These are phyloP conservation scores for Bruguiera hainesii DNA, from an alignment of 441 rosid genomes.

Conservation along the genomic window DNA sequence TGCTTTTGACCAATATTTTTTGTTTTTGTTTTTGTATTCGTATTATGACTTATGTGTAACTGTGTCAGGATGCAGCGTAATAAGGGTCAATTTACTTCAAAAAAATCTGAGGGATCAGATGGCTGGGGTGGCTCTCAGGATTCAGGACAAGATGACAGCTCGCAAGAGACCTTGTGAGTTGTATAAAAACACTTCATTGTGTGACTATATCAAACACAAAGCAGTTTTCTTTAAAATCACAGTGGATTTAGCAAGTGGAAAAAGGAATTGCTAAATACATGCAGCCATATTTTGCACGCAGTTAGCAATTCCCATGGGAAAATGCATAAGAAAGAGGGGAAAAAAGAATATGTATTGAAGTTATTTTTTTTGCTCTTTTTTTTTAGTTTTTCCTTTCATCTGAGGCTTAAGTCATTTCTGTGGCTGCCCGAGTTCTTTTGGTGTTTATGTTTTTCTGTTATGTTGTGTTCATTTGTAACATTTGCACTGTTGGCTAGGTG, in stretches of 20 bases:
- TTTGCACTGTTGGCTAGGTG: conserved; percentile 50
- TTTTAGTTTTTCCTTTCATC: not conserved
- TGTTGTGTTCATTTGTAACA: conserved; percentile 11
- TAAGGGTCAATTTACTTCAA: conserved; percentile 89
- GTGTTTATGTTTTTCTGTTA: not conserved
- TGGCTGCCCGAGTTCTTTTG: not conserved
- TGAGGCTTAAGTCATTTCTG: conserved; percentile 3
- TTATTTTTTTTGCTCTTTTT: not conserved
- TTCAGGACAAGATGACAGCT: conserved; percentile 65
- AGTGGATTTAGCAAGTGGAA: not conserved
- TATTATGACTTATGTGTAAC: not conserved
- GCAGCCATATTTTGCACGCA: too few species aligned
- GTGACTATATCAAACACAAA: not conserved
- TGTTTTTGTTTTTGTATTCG: too few species aligned
- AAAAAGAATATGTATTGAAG: too few species aligned
- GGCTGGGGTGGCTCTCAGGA: conserved; percentile 61
- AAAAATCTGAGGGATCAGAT: conserved; percentile 62
- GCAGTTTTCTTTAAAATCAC: not conserved
- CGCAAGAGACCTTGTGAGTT: conserved; percentile 68
- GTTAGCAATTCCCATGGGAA: too few species aligned
- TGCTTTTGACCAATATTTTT: too few species aligned
- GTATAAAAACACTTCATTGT: not conserved
- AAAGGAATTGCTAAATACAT: not conserved
- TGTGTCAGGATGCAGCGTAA: conserved; percentile 90
- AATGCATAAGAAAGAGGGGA: too few species aligned